phyloP scores from a whole-genome alignment of 805 yeast genomes.

The Alloascoidea africana region DNA sequence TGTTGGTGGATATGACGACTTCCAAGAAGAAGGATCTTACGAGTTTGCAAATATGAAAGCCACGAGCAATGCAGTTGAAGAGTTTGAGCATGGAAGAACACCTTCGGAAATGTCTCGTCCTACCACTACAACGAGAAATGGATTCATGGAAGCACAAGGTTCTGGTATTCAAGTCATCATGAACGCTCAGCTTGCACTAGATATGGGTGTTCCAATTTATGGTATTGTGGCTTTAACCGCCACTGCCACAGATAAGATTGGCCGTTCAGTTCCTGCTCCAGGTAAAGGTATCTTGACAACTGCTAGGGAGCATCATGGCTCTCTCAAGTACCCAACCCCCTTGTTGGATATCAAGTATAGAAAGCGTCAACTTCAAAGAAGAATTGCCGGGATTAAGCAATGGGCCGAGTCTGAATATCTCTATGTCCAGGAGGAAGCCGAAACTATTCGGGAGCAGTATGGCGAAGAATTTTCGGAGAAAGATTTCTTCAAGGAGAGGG shows the following conservation, averaged over 20 bases:
- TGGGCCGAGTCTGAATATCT: constrained; percentile 81
- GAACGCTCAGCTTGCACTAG: constrained; percentile 86
- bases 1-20: constrained; percentile 99
- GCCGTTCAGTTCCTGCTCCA: constrained; percentile 99
- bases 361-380: constrained; percentile 71
- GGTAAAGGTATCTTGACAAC: constrained; percentile 98
- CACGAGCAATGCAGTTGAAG: constrained; percentile 79
- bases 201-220: constrained; percentile 98
- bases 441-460: constrained; percentile 24
- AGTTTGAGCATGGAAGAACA: constrained; percentile 89
- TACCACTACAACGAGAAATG: constrained; percentile 87
- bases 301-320: constrained; percentile 85
- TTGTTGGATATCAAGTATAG: constrained; percentile 86
- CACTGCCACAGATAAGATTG: constrained; percentile 96
- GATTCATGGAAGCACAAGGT: constrained; percentile 99
- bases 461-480: constrained; percentile 33
- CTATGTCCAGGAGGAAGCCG: constrained; percentile 56
- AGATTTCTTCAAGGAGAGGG: constrained; percentile 60
- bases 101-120: constrained; percentile 99
- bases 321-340: constrained; percentile 63
- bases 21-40: constrained; percentile 97
- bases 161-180: constrained; percentile 94
- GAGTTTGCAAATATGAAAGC: constrained; percentile 99
- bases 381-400: constrained; percentile 58
- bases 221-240: constrained; percentile 91